Evolutionary conservation across 225 moss, liverwort and hornwort species (phyloP).

Genomic region (Physcomitrium patens): DNA sequence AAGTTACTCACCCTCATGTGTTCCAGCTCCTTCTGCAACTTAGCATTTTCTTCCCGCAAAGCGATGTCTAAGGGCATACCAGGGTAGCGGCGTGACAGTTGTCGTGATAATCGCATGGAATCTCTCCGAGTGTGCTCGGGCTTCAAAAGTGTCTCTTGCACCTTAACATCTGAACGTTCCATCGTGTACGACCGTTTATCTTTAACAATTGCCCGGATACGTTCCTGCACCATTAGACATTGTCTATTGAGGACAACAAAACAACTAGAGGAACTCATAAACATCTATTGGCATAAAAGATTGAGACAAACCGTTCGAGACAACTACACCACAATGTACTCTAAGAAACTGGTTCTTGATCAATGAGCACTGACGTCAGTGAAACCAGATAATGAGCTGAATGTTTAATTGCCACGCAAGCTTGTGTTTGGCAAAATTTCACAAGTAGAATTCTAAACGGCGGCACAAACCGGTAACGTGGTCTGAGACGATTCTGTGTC

Average conservation of each 20-base stretch:
- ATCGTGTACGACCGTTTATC: conserved; percentile 81
- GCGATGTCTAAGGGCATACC: conserved; percentile 74
- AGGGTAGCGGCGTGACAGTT: conserved; percentile 91
- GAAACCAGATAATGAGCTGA: no score
- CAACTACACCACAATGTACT: no score
- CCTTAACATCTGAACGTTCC: conserved; percentile 81
- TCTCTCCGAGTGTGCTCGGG: conserved; percentile 71
- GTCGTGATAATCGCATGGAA: conserved; percentile 74
- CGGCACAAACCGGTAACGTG: no score
- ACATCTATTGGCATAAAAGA: background rate
- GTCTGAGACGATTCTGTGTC: no score
- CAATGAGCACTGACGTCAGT: no score
- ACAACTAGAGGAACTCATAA: background rate
- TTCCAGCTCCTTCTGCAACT: conserved; percentile 81
- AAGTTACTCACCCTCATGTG: conserved; percentile 56
- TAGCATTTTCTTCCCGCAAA: conserved; percentile 81
- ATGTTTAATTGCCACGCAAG: no score
- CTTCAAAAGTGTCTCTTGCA: conserved; percentile 71
- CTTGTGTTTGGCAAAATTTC: no score
- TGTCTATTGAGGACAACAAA: background rate
- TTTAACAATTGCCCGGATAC: conserved; percentile 73
- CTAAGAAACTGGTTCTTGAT: no score
- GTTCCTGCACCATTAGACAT: conserved; percentile 56
- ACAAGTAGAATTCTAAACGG: no score
- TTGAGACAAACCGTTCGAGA: background rate